Percentiles rank a stretch among this genome's conserved stretches.
Conservation (phyloP, 2,329 filamentous ascomycete genomes). For the Camillea tinctor region DNA sequence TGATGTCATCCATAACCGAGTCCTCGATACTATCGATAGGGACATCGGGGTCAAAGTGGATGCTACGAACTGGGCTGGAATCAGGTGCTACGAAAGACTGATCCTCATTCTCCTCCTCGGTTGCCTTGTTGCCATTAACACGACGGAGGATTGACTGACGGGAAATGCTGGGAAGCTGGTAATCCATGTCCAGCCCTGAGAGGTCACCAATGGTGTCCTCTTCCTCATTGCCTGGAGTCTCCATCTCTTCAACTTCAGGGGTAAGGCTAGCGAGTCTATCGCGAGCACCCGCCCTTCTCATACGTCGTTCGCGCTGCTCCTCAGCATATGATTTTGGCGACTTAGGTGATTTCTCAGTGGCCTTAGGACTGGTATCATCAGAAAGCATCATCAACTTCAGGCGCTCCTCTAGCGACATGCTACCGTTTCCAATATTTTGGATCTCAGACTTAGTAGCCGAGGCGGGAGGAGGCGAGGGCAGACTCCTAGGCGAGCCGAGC, state of each 20-base stretch:
- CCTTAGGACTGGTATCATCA: constrained; percentile 47
- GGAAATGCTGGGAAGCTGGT: constrained; percentile 77
- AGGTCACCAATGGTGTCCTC: constrained; percentile 62
- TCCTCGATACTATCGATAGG: constrained; percentile 86
- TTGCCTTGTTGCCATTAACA: constrained; percentile 64
- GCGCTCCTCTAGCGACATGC: constrained; percentile 83
- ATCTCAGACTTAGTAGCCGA: constrained; percentile 74
- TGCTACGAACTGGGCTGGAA: constrained; percentile 56
- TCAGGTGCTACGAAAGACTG: constrained; percentile 59
- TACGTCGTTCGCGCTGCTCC: constrained; percentile 39
- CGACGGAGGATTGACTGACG: constrained; percentile 90
- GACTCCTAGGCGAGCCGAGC: constrained; percentile 61
- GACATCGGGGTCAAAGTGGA: constrained; percentile 78
- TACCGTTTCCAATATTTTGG: constrained; percentile 69
- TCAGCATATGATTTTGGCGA: constrained; percentile 56
- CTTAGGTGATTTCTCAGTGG: constrained; percentile 19
- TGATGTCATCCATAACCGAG: constrained; percentile 52
- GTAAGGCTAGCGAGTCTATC: neutral
- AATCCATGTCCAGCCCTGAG: constrained; percentile 56
- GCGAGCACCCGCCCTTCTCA: neutral
- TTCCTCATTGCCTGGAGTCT: constrained; percentile 44
- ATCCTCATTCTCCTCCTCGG: constrained; percentile 60
- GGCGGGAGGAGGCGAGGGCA: constrained; percentile 73
- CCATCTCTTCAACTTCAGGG: constrained; percentile 21
- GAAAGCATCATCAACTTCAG: constrained; percentile 87